These are phyloP conservation scores for Linum trigynum DNA, from an alignment of 345 rosid genomes.

Conservation along the genomic window DNA sequence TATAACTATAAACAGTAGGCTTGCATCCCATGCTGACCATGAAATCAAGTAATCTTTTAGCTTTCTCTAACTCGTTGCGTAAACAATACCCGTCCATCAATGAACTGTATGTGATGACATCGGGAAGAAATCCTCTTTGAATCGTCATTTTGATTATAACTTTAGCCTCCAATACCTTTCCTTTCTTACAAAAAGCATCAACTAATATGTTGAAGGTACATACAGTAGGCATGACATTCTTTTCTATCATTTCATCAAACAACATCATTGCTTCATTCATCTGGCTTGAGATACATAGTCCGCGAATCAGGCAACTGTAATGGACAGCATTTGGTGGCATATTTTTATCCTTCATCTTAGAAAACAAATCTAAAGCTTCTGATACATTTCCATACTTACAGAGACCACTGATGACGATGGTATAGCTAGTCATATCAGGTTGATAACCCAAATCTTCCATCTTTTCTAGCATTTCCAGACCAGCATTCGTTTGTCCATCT, in stretches of 20 bases:
- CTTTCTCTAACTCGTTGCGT: not conserved
- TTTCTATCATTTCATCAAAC: not conserved
- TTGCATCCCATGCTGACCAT: not conserved
- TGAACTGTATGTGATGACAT: not conserved
- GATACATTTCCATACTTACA: conserved; percentile 19
- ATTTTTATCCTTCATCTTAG: conserved; percentile 17
- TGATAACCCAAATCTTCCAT: conserved; percentile 5
- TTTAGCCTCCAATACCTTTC: conserved; percentile 2
- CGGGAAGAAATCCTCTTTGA: not conserved
- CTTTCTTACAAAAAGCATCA: not conserved
- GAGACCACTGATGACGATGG: conserved; percentile 20
- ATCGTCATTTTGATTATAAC: conserved; percentile 11
- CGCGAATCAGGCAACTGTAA: conserved; percentile 22
- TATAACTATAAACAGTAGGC: not conserved
- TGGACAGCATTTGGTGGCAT: conserved; percentile 21
- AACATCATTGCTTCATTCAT: conserved; percentile 10
- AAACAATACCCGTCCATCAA: not conserved
- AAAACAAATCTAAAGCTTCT: conserved; percentile 15
- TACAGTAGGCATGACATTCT: not conserved
- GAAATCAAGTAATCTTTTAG: not conserved
- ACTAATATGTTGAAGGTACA: not conserved
- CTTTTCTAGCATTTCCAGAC: conserved; percentile 18
- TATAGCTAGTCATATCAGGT: conserved; percentile 2
- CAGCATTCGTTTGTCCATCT: conserved; percentile 1
- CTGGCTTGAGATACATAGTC: conserved; percentile 13